Conservation (phyloP, 2,329 filamentous ascomycete genomes). For the Cladosporium austrohemisphaericum region DNA sequence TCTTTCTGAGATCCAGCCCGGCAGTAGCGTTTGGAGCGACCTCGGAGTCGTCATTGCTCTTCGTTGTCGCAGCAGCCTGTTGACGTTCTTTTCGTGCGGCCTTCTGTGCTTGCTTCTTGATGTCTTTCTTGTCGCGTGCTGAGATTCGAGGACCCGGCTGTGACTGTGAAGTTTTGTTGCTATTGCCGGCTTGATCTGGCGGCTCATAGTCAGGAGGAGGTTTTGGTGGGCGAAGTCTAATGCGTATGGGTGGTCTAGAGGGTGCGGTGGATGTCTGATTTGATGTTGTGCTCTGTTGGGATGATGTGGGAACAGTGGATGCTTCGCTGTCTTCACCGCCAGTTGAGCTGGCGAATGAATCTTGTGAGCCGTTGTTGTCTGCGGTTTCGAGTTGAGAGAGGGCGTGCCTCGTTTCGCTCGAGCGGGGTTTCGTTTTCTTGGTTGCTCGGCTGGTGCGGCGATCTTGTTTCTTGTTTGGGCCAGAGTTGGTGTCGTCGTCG, state of each 20-base stretch:
- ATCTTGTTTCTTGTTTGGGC: constrained; percentile 52
- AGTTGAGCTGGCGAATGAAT: constrained; percentile 31
- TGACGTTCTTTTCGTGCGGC: constrained; percentile 39
- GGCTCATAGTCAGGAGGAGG: constrained; percentile 23
- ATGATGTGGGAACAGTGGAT: constrained; percentile 28
- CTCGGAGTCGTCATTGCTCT: background rate
- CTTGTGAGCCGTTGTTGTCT: constrained; percentile 32
- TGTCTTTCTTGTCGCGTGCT: constrained; percentile 37
- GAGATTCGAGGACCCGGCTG: constrained; percentile 35
- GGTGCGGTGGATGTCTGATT: constrained; percentile 9
- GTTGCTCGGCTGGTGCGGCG: constrained; percentile 44
- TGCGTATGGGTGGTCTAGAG: constrained; percentile 20
- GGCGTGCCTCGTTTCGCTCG: constrained; percentile 28
- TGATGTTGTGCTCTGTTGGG: constrained; percentile 18
- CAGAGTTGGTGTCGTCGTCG: constrained; percentile 46
- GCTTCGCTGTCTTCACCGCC: constrained; percentile 29
- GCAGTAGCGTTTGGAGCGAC: constrained; percentile 16
- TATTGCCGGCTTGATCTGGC: background rate
- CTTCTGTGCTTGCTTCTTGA: constrained; percentile 42
- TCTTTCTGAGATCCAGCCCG: constrained; percentile 30
- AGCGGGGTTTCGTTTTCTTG: constrained; percentile 31
- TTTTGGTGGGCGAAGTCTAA: constrained; percentile 35
- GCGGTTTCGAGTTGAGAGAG: constrained; percentile 29
- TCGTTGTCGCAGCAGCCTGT: constrained; percentile 23
- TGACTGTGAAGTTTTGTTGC: constrained; percentile 31